Evolutionary conservation across 495 filamentous ascomycete species (phyloP).

Genomic region (Chlorociboria aeruginascens): DNA sequence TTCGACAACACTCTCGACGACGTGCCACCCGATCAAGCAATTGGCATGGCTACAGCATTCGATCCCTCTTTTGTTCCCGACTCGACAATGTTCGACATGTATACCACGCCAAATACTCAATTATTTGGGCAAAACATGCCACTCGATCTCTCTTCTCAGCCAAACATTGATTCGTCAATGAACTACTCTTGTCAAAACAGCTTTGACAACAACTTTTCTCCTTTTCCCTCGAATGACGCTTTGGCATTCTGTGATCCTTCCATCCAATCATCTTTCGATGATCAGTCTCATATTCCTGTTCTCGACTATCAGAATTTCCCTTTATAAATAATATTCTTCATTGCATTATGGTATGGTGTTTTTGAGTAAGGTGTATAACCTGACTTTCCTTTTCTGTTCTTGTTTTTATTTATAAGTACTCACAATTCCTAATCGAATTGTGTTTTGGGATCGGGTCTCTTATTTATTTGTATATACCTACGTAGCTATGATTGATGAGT

Average conservation of each 20-base stretch:
- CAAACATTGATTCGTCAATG: conserved; percentile 3
- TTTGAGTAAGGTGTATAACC: too few species aligned
- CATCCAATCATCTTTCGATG: neutral
- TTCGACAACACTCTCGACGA: conserved; percentile 5
- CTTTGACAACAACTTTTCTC: conserved; percentile 3
- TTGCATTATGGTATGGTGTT: too few species aligned
- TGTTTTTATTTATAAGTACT: too few species aligned
- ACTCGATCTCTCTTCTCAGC: conserved; percentile 10
- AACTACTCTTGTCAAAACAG: conserved; percentile 2
- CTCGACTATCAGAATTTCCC: conserved; percentile 3
- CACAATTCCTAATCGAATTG: too few species aligned
- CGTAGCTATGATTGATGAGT: too few species aligned
- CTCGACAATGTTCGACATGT: conserved; percentile 2
- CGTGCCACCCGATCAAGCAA: neutral
- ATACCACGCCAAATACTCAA: conserved; percentile 8
- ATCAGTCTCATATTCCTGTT: neutral
- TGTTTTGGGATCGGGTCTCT: too few species aligned
- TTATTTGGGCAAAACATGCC: conserved; percentile 11
- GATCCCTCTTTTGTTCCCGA: neutral
- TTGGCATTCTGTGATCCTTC: conserved; percentile 4
- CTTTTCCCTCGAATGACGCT: conserved; percentile 1
- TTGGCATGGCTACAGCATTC: neutral
- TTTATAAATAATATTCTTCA: neutral
- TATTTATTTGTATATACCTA: too few species aligned
- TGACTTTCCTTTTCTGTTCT: too few species aligned